Conservation (phyloP, 2,329 filamentous ascomycete genomes). For the Phialophora expanda region DNA sequence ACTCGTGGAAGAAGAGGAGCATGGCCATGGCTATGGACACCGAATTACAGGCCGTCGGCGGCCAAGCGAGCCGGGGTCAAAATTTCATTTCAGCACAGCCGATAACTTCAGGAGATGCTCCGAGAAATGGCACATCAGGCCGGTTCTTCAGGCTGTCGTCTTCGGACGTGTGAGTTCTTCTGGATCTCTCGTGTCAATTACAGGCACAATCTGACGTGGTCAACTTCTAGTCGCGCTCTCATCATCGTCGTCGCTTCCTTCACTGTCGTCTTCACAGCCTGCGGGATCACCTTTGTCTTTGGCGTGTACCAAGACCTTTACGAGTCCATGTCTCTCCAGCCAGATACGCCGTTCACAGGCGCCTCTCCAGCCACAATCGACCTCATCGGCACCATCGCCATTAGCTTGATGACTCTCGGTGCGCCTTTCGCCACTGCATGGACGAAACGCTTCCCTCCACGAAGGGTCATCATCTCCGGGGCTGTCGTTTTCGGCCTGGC, state of each 20-base stretch:
- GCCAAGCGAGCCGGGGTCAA: not conserved
- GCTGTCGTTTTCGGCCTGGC: constrained; percentile 45
- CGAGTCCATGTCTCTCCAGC: constrained; percentile 39
- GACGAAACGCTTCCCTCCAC: constrained; percentile 45
- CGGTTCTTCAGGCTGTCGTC: not conserved
- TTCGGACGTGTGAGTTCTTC: not conserved
- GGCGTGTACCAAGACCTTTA: constrained; percentile 43
- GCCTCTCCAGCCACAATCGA: constrained; percentile 48
- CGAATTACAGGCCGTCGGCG: not conserved
- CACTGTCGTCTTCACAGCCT: constrained; percentile 10
- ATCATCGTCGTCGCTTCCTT: constrained; percentile 1
- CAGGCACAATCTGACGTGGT: not conserved
- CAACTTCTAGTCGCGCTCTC: not conserved
- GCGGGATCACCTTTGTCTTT: constrained; percentile 46
- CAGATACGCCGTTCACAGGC: constrained; percentile 45
- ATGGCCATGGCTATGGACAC: not conserved
- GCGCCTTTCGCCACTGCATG: constrained; percentile 46
- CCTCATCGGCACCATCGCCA: constrained; percentile 47
- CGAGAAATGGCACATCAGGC: not conserved
- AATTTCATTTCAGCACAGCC: not conserved
- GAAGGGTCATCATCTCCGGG: constrained; percentile 41
- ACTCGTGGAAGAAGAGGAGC: too few relatives aligned
- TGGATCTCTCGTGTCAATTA: not conserved
- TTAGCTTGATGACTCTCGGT: constrained; percentile 47
- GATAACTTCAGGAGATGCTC: not conserved